Percentiles rank a stretch among this genome's conserved stretches.
These are phyloP conservation scores for Sphenostylis stenocarpa DNA, from an alignment of 306 rosid genomes.

Conservation along the genomic window DNA sequence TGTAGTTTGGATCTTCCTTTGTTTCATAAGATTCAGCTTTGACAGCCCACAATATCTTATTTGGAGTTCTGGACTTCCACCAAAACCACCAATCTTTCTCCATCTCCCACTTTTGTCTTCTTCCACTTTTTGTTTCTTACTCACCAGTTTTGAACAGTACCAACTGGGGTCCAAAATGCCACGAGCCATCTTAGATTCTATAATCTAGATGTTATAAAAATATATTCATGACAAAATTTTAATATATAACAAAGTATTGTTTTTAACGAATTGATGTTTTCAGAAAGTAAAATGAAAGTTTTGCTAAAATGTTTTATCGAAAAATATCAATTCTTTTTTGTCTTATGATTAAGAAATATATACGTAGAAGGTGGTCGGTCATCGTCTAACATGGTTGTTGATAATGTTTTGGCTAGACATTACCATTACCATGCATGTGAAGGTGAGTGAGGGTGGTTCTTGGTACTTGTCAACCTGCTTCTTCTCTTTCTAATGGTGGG, in stretches of 20 bases:
- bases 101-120: constrained; percentile 41
- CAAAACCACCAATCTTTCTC: constrained; percentile 43
- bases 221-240: neutral
- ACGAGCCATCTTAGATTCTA: neutral
- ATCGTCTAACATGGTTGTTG: constrained; percentile 21
- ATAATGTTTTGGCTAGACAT: neutral
- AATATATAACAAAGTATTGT: too few species aligned
- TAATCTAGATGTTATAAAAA: neutral
- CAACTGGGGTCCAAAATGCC: constrained; percentile 27
- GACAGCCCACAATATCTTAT: constrained; percentile 75
- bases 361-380: constrained; percentile 39
- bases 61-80: constrained; percentile 27
- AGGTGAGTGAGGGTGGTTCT: neutral
- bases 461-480: neutral
- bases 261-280: too few species aligned
- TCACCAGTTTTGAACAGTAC: neutral
- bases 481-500: neutral
- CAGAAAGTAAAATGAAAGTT: neutral
- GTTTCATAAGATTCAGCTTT: constrained; percentile 39
- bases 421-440: neutral
- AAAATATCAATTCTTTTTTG: neutral
- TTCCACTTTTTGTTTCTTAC: constrained; percentile 28
- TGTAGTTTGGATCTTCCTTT: constrained; percentile 18
- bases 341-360: too few species aligned
- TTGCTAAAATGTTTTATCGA: neutral